Conservation (phyloP, 2,329 filamentous ascomycete species). For the Pseudopithomyces maydicus region DNA sequence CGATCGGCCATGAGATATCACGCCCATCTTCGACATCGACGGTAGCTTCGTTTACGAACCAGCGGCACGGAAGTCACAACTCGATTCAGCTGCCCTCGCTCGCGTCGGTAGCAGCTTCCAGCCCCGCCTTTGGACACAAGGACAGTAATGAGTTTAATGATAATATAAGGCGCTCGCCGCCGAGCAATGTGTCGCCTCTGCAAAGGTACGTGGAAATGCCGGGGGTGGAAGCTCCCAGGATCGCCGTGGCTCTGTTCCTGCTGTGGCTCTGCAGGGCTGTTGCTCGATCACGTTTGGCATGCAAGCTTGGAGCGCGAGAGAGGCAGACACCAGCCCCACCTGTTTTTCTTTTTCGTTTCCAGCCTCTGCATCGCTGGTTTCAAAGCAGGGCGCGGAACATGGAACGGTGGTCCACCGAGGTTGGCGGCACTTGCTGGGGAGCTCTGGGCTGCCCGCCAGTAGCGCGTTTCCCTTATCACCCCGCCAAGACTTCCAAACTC, state of each 20-base stretch:
- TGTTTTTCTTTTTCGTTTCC: not conserved
- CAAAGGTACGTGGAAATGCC: slow-evolving; percentile 30
- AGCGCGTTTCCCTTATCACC: slow-evolving; percentile 35
- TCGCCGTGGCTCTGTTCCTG: not conserved
- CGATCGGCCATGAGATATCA: slow-evolving; percentile 56
- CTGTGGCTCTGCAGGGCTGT: no score
- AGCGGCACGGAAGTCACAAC: slow-evolving; percentile 47
- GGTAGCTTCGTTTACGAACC: slow-evolving; percentile 49
- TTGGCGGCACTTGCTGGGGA: slow-evolving; percentile 16
- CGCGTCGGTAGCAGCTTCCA: slow-evolving; percentile 61
- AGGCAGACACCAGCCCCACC: not conserved
- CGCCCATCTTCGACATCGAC: slow-evolving; percentile 60
- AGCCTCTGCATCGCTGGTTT: not conserved
- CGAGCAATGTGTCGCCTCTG: slow-evolving; percentile 33
- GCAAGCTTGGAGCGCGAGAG: not conserved
- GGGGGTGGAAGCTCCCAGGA: not conserved
- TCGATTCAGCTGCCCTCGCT: slow-evolving; percentile 60
- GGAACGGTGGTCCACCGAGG: not conserved
- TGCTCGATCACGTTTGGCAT: not conserved
- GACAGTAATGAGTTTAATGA: slow-evolving; percentile 45
- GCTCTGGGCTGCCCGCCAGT: slow-evolving; percentile 19
- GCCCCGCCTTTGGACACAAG: slow-evolving; percentile 50
- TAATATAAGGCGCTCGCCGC: slow-evolving; percentile 28
- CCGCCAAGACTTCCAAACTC: slow-evolving; percentile 29
- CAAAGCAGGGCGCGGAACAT: not conserved